These are phyloP conservation scores for Linnemannia schmuckeri DNA, from an alignment of 192 early-diverging fungal species.

Conservation along the genomic window DNA sequence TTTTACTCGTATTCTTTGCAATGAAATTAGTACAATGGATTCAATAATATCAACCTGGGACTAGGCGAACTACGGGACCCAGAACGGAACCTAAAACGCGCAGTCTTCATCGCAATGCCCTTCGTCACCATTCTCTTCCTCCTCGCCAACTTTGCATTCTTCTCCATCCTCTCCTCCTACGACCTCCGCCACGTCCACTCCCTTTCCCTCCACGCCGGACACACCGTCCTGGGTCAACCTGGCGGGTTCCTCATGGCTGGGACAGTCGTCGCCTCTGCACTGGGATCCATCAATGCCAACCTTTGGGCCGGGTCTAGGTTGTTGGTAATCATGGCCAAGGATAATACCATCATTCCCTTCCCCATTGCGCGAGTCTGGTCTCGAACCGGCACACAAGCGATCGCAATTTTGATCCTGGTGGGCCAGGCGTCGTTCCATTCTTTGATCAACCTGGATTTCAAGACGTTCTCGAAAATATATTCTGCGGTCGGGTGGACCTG, in stretches of 20 bases:
- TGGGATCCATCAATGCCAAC: conserved; percentile 71
- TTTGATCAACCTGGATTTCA: conserved; percentile 51
- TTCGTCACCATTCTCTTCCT: conserved; percentile 54
- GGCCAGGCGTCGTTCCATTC: conserved; percentile 35
- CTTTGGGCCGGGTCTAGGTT: conserved; percentile 68
- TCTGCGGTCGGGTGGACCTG: conserved; percentile 54
- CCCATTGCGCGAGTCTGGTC: conserved; percentile 23
- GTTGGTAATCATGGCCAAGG: conserved; percentile 50
- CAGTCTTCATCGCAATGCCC: conserved; percentile 49
- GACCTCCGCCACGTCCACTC: conserved; percentile 55
- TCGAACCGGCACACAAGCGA: conserved; percentile 32
- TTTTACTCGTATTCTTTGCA: too few relatives aligned
- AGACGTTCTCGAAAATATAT: conserved; percentile 55
- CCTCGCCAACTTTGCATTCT: conserved; percentile 57
- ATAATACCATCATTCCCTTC: conserved; percentile 47
- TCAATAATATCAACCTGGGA: conserved; percentile 60
- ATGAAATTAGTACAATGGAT: conserved; percentile 53
- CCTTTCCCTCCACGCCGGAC: conserved; percentile 44
- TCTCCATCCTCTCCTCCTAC: conserved; percentile 52
- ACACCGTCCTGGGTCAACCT: conserved; percentile 39
- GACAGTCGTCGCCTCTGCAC: conserved; percentile 43
- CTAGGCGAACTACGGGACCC: conserved; percentile 55
- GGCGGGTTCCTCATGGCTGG: conserved; percentile 48
- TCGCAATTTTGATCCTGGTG: conserved; percentile 34
- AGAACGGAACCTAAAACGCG: conserved; percentile 45